A percentile compares a stretch with the other conserved stretches of the same genome.
Evolutionary conservation across 352 stramenopile genomes (phyloP).

Genomic region (Pythium chondricola): DNA sequence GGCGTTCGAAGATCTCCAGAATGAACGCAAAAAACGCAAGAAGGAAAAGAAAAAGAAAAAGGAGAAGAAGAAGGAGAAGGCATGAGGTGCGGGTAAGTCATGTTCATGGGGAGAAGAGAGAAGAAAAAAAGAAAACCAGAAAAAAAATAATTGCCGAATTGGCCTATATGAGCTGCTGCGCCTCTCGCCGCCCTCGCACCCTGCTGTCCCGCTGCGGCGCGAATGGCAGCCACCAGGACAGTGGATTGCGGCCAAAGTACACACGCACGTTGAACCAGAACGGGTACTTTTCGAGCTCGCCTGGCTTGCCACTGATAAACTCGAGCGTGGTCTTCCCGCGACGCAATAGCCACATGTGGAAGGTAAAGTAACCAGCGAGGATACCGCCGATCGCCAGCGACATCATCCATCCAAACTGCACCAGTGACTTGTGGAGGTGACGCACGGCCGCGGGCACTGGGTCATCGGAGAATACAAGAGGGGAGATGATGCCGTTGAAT

Average conservation of each 20-base stretch:
- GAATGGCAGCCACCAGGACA: constrained; percentile 55
- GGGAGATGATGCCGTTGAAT: constrained; percentile 40
- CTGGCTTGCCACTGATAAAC: constrained; percentile 42
- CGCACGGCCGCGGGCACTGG: constrained; percentile 3
- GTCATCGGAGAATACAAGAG: constrained; percentile 20
- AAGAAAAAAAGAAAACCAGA: no score
- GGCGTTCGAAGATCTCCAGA: constrained; percentile 73
- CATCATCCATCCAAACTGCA: constrained; percentile 46
- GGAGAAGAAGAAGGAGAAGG: constrained; percentile 87
- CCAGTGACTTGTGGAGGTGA: constrained; percentile 17
- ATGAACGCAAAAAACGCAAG: constrained; percentile 83
- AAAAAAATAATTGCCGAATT: no score
- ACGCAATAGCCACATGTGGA: constrained; percentile 68
- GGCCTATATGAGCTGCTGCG: constrained; percentile 27
- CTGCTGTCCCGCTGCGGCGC: constrained; percentile 22
- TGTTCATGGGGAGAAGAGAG: no score
- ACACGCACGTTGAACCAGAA: constrained; percentile 47
- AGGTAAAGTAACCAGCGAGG: constrained; percentile 61
- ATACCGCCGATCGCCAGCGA: constrained; percentile 46
- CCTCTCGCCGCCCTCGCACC: constrained; percentile 23
- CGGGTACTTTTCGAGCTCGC: constrained; percentile 40
- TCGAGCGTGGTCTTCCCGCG: constrained; percentile 72
- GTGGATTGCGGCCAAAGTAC: constrained; percentile 56
- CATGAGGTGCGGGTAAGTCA: constrained; percentile 15
- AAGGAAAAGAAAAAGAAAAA: constrained; percentile 89